phyloP scores from a whole-genome alignment of 2,329 filamentous ascomycete genomes.

The Biscogniauxia marginata region DNA sequence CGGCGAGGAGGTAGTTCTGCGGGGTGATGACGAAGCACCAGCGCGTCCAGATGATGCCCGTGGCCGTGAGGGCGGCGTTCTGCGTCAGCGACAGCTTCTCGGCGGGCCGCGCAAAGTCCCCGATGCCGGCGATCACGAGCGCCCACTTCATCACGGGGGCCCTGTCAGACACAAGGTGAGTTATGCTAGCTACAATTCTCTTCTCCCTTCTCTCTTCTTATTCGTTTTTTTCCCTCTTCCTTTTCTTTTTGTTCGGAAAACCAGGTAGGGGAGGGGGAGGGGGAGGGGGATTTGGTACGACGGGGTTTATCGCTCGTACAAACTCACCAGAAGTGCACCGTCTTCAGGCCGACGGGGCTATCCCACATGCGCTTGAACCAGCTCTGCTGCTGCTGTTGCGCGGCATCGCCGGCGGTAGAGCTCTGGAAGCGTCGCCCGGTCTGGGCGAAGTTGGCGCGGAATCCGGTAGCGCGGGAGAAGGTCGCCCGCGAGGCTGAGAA shows the following conservation, averaged over 20 bases:
- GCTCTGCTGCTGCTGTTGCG: conserved; percentile 43
- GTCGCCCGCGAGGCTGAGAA: conserved; percentile 48
- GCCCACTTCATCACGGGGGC: conserved; percentile 98
- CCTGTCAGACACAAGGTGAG: conserved; percentile 48
- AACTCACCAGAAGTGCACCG: conserved; percentile 93
- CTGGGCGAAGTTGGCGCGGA: conserved; percentile 42
- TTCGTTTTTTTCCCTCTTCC: not conserved
- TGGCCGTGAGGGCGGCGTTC: conserved; percentile 85
- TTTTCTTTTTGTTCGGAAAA: not conserved
- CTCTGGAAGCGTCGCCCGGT: conserved; percentile 68
- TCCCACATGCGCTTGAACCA: conserved; percentile 81
- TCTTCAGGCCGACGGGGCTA: conserved; percentile 80
- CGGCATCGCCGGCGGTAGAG: conserved; percentile 49
- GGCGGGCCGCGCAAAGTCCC: conserved; percentile 87
- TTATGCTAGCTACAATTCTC: conserved; percentile 11
- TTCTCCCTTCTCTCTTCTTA: not conserved
- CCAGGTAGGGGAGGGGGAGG: not conserved
- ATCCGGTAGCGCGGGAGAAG: conserved; percentile 44
- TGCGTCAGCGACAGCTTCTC: conserved; percentile 92
- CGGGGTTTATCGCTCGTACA: no score
- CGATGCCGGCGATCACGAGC: conserved; percentile 86
- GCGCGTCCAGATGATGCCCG: conserved; percentile 94
- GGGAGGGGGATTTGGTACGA: not conserved
- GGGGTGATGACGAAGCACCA: conserved; percentile 99
- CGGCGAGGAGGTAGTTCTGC: conserved; percentile 88